phyloP scores from a whole-genome alignment of 2,329 filamentous ascomycete genomes.

The Cladorrhinum sp. region DNA sequence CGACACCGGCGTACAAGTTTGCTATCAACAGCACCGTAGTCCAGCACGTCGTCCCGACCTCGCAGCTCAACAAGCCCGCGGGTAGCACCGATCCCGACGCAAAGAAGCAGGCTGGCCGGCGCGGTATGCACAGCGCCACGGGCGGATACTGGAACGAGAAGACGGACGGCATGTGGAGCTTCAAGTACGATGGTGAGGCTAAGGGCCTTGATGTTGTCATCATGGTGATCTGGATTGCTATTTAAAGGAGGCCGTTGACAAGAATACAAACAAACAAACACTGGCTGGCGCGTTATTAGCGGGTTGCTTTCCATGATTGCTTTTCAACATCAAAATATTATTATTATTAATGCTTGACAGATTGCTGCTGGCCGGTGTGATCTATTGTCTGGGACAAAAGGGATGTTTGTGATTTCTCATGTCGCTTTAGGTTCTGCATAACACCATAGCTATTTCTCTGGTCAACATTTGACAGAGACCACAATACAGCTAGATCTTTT shows the following conservation, averaged over 20 bases:
- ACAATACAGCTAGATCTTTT: no score
- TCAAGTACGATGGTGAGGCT: slow-evolving; percentile 72
- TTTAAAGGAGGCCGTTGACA: slow-evolving; percentile 40
- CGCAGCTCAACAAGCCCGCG: slow-evolving; percentile 59
- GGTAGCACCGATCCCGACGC: slow-evolving; percentile 48
- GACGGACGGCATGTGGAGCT: slow-evolving; percentile 86
- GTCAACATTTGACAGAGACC: no score
- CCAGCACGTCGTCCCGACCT: slow-evolving; percentile 77
- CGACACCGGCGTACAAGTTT: slow-evolving; percentile 77
- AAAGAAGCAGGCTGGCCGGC: slow-evolving; percentile 72
- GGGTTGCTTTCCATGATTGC: background rate
- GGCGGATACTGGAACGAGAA: slow-evolving; percentile 90
- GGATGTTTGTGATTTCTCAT: background rate
- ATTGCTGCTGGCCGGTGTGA: background rate
- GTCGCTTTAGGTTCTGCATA: background rate
- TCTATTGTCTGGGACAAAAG: background rate
- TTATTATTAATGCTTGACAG: background rate
- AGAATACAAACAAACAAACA: background rate
- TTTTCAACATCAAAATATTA: background rate
- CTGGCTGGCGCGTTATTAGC: background rate
- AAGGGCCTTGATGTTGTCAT: slow-evolving; percentile 69
- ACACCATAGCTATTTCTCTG: no score
- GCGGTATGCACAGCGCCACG: slow-evolving; percentile 86
- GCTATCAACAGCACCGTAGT: slow-evolving; percentile 98
- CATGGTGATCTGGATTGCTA: slow-evolving; percentile 74